Evolutionary conservation across 2,329 filamentous ascomycete genomes (phyloP), one percentile per base, ranked within the genome.

Genomic region (Colletotrichum lini): DNA sequence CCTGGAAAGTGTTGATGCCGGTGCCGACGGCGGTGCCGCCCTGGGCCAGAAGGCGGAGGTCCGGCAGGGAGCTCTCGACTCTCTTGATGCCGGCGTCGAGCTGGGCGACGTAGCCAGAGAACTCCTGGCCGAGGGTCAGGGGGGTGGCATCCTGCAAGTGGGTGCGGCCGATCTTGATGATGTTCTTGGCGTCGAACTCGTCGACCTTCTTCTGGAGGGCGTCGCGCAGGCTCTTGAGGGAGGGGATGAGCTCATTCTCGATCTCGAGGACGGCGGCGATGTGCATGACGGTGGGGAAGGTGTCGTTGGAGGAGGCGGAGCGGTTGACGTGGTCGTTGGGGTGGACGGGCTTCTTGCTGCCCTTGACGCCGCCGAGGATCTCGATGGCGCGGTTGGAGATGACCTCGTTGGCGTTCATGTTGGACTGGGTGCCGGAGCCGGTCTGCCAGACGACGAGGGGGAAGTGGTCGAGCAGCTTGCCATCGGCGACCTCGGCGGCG

Each of bases 371-470:
- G 77, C 96, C 96, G 65, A 98, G 89, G 74, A 98, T 97, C 88
- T 98, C 96, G 83, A 98, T 98, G 75, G 96, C 96, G 76, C 96
- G 94, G 90, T 98, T 99, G 75, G 96, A 98, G 84, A 99, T 98
- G 84, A 99, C 96, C 84, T 99, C 96, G 87, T 99, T 99, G 82
- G 96, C 95, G 87, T 99, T 99, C 96, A 98, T 98, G 91, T 98
- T 98, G 83, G 95, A 98, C 88, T 98, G 96, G 40, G 96, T 98
- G 81, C 96, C 96, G 61, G 96, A 98, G 74, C 96, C 96, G 65
- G 96, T 99, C 88, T 99, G 96, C 96, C 96, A 99, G 80, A 99
- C 96, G 68, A 98, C 96, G 73, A 98, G 93, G 75, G 96, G 96
- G 86, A 99, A 98, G 88, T 98, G 96, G 83, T 98, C 95, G 79